Evolutionary conservation across 1,139 yeast genomes (phyloP).

Genomic region (Hyphopichia burtonii): DNA sequence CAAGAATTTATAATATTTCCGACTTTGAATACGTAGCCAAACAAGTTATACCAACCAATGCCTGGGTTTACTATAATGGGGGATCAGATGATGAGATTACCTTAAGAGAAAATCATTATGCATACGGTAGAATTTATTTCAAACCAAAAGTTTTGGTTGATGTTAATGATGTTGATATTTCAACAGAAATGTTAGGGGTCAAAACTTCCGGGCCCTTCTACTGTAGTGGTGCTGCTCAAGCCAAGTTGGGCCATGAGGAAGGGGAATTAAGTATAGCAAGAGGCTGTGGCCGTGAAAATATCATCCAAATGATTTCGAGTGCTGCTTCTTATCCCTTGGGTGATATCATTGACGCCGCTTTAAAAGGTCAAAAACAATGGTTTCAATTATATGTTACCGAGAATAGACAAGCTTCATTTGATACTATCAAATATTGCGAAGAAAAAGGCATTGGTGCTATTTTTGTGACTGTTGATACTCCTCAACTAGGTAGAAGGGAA

Average conservation of each 20-base stretch:
- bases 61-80: slow-evolving; percentile 84
- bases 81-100: slow-evolving; percentile 90
- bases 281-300: slow-evolving; percentile 46
- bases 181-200: slow-evolving; percentile 53
- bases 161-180: slow-evolving; percentile 47
- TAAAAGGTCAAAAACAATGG: slow-evolving; percentile 29
- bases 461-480: slow-evolving; percentile 28
- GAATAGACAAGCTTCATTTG: slow-evolving; percentile 19
- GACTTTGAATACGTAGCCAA: slow-evolving; percentile 81
- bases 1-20: slow-evolving; percentile 57
- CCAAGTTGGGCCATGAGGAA: slow-evolving; percentile 54
- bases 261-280: slow-evolving; percentile 53
- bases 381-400: slow-evolving; percentile 49
- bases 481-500: slow-evolving; percentile 24
- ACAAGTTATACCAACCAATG: slow-evolving; percentile 61
- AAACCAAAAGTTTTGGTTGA: slow-evolving; percentile 73
- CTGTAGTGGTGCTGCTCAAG: slow-evolving; percentile 58
- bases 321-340: slow-evolving; percentile 55
- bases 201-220: slow-evolving; percentile 53
- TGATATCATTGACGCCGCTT: slow-evolving; percentile 51
- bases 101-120: slow-evolving; percentile 78
- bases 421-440: slow-evolving; percentile 17
- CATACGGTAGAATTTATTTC: slow-evolving; percentile 78
- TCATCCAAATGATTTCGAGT: slow-evolving; percentile 59
- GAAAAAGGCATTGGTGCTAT: slow-evolving; percentile 24